These are phyloP conservation scores for Oenanthe javanica DNA, from an alignment of 140 eudicot genomes.

Conservation along the genomic window DNA sequence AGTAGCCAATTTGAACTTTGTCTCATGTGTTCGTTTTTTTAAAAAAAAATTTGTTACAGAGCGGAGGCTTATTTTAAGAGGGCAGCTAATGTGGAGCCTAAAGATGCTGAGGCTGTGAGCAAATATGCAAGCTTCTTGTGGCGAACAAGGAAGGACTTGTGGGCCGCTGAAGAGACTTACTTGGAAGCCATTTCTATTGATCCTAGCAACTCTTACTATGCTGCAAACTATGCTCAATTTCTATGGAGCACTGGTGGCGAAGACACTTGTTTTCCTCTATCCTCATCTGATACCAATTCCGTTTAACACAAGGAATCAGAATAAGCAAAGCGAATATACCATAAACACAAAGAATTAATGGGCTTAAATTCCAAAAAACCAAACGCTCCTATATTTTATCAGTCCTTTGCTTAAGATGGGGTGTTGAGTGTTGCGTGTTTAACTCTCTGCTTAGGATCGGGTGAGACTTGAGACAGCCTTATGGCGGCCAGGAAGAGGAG, in stretches of 20 bases:
- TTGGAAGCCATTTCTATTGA: conserved; percentile 56
- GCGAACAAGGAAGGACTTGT: conserved; percentile 50
- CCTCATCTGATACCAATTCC: conserved; percentile 17
- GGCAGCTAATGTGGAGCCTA: conserved; percentile 49
- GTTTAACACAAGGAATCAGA: not conserved
- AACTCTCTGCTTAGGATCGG: not conserved
- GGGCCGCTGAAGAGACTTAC: conserved; percentile 75
- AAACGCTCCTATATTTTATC: not conserved
- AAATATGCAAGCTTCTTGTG: conserved; percentile 63
- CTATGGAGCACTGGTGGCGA: conserved; percentile 74
- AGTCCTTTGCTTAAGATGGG: not conserved
- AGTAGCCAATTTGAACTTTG: not conserved
- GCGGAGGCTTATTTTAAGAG: conserved; percentile 70
- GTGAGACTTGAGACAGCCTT: not conserved
- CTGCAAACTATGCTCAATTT: conserved; percentile 64
- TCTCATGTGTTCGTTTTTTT: not conserved
- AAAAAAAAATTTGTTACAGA: conserved; percentile 26
- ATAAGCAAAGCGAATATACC: no score
- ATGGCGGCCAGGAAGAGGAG: conserved; percentile 2
- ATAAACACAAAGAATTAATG: not conserved
- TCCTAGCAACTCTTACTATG: conserved; percentile 53
- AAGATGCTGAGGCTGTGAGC: conserved; percentile 55
- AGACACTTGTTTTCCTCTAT: conserved; percentile 67
- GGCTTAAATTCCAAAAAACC: no score
- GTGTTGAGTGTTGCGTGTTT: not conserved